Conservation (phyloP, 2,329 filamentous ascomycete genomes). For the Colletotrichum simmondsii region DNA sequence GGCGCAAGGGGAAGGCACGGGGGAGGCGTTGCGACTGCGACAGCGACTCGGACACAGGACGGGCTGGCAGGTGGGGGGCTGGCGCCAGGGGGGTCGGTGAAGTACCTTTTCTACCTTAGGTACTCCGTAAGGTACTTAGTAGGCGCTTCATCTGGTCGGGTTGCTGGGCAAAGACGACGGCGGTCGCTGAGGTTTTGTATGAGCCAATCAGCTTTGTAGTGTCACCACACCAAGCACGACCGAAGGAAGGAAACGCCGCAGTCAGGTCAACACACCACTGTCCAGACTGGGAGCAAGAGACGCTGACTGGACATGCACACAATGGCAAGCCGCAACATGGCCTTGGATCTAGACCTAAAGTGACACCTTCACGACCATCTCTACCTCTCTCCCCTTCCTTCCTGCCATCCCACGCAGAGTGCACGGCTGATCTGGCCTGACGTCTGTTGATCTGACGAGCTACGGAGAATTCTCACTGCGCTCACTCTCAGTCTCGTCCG, state of each 20-base stretch:
- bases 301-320: neutral
- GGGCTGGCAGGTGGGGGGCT: slow-evolving; percentile 1
- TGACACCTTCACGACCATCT: slow-evolving; percentile 29
- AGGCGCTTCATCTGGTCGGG: slow-evolving; percentile 26
- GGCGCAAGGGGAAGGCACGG: neutral
- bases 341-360: neutral
- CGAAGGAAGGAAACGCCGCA: neutral
- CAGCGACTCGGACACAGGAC: neutral
- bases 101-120: too few relatives aligned
- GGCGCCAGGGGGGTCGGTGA: slow-evolving; percentile 4
- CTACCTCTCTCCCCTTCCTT: neutral
- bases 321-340: neutral
- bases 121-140: too few relatives aligned
- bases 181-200: slow-evolving; percentile 17
- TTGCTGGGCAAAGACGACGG: slow-evolving; percentile 31
- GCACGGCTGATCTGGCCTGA: slow-evolving; percentile 3
- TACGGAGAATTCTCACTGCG: neutral
- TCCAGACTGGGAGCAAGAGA: neutral
- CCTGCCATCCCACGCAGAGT: slow-evolving; percentile 19
- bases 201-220: slow-evolving; percentile 29
- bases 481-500: neutral
- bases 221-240: slow-evolving; percentile 21
- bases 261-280: slow-evolving; percentile 12
- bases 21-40: neutral
- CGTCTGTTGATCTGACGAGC: neutral